Evolutionary conservation across 176 grass and related monocot species (phyloP).

Genomic region (Dactylis glomerata): DNA sequence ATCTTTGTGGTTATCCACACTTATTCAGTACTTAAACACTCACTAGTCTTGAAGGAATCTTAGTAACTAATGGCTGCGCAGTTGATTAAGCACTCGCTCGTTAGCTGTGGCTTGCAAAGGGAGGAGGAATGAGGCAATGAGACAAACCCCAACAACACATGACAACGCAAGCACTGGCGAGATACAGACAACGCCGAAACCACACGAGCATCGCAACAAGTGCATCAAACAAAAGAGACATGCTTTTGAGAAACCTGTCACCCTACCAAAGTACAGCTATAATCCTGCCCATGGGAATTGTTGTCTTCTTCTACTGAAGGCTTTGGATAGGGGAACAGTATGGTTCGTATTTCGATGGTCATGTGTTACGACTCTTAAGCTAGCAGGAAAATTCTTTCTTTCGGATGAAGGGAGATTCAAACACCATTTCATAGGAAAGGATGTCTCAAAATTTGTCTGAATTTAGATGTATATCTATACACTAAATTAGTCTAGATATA

Average conservation of each 20-base stretch:
- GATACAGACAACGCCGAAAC: slow-evolving; percentile 27
- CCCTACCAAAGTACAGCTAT: slow-evolving; percentile 35
- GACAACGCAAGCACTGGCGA: not conserved
- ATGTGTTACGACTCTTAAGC: not conserved
- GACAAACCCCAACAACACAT: not conserved
- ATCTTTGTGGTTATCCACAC: not conserved
- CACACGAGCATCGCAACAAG: slow-evolving; percentile 29
- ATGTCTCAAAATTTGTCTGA: no score
- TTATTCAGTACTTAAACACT: not conserved
- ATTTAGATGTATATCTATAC: no score
- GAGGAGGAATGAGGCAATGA: not conserved
- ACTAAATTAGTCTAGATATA: no score
- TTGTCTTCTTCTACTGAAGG: not conserved
- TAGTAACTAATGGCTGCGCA: not conserved
- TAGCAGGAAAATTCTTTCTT: no score
- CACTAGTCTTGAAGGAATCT: not conserved
- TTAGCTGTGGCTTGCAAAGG: not conserved
- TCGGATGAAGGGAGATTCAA: no score
- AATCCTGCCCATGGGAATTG: not conserved
- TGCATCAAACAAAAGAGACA: slow-evolving; percentile 34
- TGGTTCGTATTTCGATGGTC: not conserved
- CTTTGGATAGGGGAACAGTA: not conserved
- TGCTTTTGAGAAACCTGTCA: slow-evolving; percentile 42
- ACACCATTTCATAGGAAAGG: no score
- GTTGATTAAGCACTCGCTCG: not conserved